phyloP scores from a whole-genome alignment of 2,329 filamentous ascomycete genomes.

The Beauveria scarabaeidicola region DNA sequence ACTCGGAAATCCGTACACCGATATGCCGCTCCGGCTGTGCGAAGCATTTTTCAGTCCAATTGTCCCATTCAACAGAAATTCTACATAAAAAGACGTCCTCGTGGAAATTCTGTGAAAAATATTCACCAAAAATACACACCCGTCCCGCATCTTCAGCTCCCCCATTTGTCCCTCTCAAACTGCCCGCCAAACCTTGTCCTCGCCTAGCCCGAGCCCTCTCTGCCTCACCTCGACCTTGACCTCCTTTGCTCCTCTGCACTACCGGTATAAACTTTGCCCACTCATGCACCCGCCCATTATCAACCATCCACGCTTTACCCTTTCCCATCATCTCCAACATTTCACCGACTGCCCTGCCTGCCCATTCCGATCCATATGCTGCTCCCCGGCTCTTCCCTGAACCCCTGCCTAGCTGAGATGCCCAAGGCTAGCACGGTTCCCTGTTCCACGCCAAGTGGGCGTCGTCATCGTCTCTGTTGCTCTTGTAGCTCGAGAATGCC shows the following conservation, averaged over 20 bases:
- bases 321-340: neutral
- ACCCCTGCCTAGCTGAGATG: constrained; percentile 10
- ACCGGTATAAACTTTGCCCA: neutral
- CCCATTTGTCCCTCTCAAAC: neutral
- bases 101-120: no score
- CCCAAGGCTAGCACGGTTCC: neutral
- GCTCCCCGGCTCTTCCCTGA: neutral
- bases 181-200: neutral
- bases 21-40: no score
- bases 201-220: neutral
- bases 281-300: neutral
- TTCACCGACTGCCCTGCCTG: neutral
- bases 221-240: no score
- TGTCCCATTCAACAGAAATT: no score
- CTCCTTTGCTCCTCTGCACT: neutral
- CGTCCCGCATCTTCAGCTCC: neutral
- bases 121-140: no score
- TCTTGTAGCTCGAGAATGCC: neutral
- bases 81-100: no score
- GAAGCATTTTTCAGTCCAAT: no score
- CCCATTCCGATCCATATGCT: neutral
- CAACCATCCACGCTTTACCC: neutral
- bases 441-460: neutral
- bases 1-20: no score
- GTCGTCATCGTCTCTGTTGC: neutral